Conservation (phyloP, 495 filamentous ascomycete genomes). For the Aspergillus indologenus region DNA sequence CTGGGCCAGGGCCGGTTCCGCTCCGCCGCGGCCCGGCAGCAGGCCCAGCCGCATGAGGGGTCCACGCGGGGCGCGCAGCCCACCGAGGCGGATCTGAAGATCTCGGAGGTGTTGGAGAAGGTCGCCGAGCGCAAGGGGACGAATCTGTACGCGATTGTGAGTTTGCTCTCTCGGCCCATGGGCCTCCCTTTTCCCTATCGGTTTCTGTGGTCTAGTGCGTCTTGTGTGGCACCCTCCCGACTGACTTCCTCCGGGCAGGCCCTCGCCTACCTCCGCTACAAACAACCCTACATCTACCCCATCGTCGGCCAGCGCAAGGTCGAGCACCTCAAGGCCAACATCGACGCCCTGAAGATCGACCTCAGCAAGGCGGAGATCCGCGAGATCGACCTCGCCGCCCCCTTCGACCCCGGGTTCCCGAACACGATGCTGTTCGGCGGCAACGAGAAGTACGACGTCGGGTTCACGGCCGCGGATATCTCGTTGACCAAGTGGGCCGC, state of each 20-base stretch:
- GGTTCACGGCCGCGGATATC: constrained; percentile 15
- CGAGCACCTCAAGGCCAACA: constrained; percentile 62
- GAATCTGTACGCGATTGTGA: constrained; percentile 14
- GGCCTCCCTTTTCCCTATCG: background rate
- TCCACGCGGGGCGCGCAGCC: constrained; percentile 3
- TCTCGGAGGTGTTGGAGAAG: constrained; percentile 14
- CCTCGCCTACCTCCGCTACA: constrained; percentile 70
- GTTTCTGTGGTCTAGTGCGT: no score
- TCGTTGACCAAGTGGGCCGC: constrained; percentile 10
- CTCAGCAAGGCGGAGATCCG: constrained; percentile 56
- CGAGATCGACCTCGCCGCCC: constrained; percentile 48
- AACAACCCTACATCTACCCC: constrained; percentile 73
- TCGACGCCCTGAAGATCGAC: constrained; percentile 53
- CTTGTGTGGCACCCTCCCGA: background rate
- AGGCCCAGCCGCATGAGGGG: constrained; percentile 1
- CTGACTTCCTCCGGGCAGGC: no score
- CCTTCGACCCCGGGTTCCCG: constrained; percentile 39
- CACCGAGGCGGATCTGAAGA: constrained; percentile 14
- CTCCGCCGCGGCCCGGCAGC: constrained; percentile 29
- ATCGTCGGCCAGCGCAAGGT: constrained; percentile 67
- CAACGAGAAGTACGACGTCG: constrained; percentile 4
- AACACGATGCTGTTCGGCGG: constrained; percentile 9
- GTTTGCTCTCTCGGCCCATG: background rate
- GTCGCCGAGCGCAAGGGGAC: constrained; percentile 12
- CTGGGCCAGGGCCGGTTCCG: constrained; percentile 55